These are phyloP conservation scores for Rhodomyrtus psidioides DNA, from an alignment of 441 rosid genomes.

Conservation along the genomic window DNA sequence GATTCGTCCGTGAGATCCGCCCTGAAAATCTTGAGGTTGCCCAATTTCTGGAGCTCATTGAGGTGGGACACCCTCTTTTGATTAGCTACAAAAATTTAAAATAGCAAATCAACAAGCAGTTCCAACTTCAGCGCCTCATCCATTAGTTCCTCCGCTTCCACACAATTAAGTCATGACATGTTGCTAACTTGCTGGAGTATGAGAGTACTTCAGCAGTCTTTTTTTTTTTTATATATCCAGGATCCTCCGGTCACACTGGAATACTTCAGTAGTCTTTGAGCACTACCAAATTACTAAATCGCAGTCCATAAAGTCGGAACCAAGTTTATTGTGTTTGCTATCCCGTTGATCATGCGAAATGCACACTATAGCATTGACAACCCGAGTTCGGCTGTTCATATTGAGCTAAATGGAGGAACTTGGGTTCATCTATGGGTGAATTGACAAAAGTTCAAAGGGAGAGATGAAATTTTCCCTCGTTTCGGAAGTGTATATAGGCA, in stretches of 20 bases:
- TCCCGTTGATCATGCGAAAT: background rate
- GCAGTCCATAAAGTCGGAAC: background rate
- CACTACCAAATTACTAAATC: background rate
- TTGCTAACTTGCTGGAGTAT: background rate
- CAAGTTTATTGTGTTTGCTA: background rate
- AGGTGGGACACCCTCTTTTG: slow-evolving; percentile 58
- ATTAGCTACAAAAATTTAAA: slow-evolving; percentile 27
- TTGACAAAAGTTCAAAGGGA: background rate
- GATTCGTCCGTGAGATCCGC: slow-evolving; percentile 69
- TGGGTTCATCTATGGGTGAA: background rate
- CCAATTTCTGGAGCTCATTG: slow-evolving; percentile 35
- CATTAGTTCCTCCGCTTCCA: background rate
- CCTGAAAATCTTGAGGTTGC: slow-evolving; percentile 49
- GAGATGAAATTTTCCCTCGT: background rate
- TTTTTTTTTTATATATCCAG: no score
- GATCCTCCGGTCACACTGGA: no score
- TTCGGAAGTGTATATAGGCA: background rate
- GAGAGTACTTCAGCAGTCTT: background rate
- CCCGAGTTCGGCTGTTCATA: background rate
- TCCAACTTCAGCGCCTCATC: background rate
- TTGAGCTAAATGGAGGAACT: background rate
- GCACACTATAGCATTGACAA: background rate
- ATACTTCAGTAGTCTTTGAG: background rate
- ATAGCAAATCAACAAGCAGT: background rate
- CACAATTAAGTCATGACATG: background rate